Evolutionary conservation across 768 basidiomycete species (phyloP).

Genomic region (Lactarius sp.): DNA sequence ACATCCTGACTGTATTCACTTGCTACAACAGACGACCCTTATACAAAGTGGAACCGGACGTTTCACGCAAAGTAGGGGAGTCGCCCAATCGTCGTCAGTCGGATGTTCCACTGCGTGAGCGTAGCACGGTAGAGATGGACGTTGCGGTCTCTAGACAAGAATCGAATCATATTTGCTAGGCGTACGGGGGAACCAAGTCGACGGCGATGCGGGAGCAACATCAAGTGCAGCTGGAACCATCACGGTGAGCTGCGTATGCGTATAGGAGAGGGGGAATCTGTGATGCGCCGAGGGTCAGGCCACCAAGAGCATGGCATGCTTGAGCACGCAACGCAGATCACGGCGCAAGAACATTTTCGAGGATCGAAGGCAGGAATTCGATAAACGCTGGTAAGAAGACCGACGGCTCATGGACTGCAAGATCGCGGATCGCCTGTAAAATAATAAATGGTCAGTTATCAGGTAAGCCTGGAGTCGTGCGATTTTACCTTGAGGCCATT

Average conservation of each 20-base stretch:
- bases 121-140: too few species aligned
- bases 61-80: too few species aligned
- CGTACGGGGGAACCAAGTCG: conserved; percentile 34
- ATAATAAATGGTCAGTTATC: conserved; percentile 5
- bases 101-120: too few species aligned
- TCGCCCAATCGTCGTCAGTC: too few species aligned
- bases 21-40: too few species aligned
- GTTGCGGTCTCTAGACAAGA: conserved; percentile 48
- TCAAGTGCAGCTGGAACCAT: conserved; percentile 47
- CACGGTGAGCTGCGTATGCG: conserved; percentile 52
- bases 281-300: conserved; percentile 53
- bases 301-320: conserved; percentile 72
- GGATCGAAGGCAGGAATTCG: conserved; percentile 54
- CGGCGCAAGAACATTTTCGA: conserved; percentile 58
- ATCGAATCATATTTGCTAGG: conserved; percentile 38
- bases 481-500: conserved; percentile 69
- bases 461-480: background rate
- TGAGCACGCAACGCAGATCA: conserved; percentile 61
- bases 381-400: conserved; percentile 68
- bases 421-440: conserved; percentile 64
- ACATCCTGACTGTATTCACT: too few species aligned
- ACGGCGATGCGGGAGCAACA: conserved; percentile 29
- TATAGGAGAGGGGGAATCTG: conserved; percentile 41
- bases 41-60: too few species aligned
- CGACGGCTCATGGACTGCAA: conserved; percentile 55